Evolutionary conservation across 352 stramenopile genomes (phyloP).

Genomic region (Pythium periplocum): DNA sequence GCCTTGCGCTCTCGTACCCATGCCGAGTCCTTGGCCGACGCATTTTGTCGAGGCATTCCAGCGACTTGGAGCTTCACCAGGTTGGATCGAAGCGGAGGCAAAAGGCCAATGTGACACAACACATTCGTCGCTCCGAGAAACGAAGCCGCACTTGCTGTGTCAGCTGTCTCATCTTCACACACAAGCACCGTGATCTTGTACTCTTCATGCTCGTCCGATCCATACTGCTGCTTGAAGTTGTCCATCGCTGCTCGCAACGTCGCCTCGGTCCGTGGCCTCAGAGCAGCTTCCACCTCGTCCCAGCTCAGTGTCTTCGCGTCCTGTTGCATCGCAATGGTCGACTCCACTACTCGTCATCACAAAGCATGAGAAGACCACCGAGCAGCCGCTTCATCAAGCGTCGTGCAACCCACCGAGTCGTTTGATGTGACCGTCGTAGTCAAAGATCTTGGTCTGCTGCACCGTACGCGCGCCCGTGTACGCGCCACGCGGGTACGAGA

Average conservation of each 20-base stretch:
- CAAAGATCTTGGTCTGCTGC: constrained; percentile 67
- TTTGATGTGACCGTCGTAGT: constrained; percentile 73
- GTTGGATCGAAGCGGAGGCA: constrained; percentile 48
- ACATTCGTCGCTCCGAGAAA: constrained; percentile 36
- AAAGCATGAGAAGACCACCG: too few relatives aligned
- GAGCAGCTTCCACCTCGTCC: constrained; percentile 29
- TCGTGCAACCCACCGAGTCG: constrained; percentile 44
- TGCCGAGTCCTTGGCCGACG: constrained; percentile 62
- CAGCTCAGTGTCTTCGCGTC: constrained; percentile 18
- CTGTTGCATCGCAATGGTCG: constrained; percentile 54
- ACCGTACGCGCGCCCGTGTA: constrained; percentile 76
- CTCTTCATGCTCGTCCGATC: constrained; percentile 43
- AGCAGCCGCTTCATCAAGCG: not conserved
- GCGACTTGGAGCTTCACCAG: constrained; percentile 71
- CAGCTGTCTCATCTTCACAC: constrained; percentile 26
- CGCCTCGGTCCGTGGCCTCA: constrained; percentile 50
- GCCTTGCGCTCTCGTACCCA: constrained; percentile 72
- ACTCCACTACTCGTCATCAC: constrained; percentile 41
- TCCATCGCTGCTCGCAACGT: constrained; percentile 69
- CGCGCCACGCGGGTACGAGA: constrained; percentile 55
- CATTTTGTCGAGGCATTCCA: constrained; percentile 65
- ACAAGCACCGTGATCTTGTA: constrained; percentile 85
- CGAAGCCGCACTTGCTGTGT: constrained; percentile 4
- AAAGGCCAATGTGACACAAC: constrained; percentile 69
- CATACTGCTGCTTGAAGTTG: constrained; percentile 41